phyloP scores from a whole-genome alignment of 371 early-diverging fungal genomes.

The Mucor mucedo region DNA sequence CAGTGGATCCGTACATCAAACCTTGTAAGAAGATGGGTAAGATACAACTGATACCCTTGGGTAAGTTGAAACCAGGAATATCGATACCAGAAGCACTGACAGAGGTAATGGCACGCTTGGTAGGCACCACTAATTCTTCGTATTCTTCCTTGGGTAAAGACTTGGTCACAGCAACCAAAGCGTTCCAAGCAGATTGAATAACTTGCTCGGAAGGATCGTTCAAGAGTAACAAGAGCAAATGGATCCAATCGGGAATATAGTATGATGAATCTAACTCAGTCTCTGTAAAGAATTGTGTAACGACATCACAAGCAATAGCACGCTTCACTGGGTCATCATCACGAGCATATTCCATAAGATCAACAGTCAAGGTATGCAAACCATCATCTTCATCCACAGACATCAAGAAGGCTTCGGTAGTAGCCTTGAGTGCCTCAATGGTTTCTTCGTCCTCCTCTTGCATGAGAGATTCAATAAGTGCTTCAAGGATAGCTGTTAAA shows the following conservation, averaged over 20 bases:
- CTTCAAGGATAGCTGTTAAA: slow-evolving; percentile 76
- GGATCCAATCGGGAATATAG: slow-evolving; percentile 87
- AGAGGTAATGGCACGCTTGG: slow-evolving; percentile 71
- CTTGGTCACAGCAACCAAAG: slow-evolving; percentile 81
- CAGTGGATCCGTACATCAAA: slow-evolving; percentile 86
- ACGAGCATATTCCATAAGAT: slow-evolving; percentile 70
- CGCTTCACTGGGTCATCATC: slow-evolving; percentile 61
- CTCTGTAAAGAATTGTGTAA: slow-evolving; percentile 75
- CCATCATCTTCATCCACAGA: slow-evolving; percentile 82
- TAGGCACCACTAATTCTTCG: slow-evolving; percentile 78
- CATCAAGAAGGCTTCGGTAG: slow-evolving; percentile 68
- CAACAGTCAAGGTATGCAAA: slow-evolving; percentile 70
- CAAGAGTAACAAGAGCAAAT: slow-evolving; percentile 72
- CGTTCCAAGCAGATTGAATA: slow-evolving; percentile 77
- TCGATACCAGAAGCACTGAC: slow-evolving; percentile 65
- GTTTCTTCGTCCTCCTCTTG: slow-evolving; percentile 72
- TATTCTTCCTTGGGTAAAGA: slow-evolving; percentile 83
- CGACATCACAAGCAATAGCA: slow-evolving; percentile 62
- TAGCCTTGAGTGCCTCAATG: slow-evolving; percentile 67
- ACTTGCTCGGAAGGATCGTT: slow-evolving; percentile 63
- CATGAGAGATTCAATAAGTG: slow-evolving; percentile 77
- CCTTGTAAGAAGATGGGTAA: slow-evolving; percentile 94
- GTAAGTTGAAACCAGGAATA: slow-evolving; percentile 87
- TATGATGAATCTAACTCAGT: slow-evolving; percentile 64
- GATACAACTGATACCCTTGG: slow-evolving; percentile 91